A percentile compares a stretch with the other conserved stretches of the same genome.
These are phyloP conservation scores for Helichrysum umbraculigerum DNA, from an alignment of 129 eudicot species.

Conservation along the genomic window DNA sequence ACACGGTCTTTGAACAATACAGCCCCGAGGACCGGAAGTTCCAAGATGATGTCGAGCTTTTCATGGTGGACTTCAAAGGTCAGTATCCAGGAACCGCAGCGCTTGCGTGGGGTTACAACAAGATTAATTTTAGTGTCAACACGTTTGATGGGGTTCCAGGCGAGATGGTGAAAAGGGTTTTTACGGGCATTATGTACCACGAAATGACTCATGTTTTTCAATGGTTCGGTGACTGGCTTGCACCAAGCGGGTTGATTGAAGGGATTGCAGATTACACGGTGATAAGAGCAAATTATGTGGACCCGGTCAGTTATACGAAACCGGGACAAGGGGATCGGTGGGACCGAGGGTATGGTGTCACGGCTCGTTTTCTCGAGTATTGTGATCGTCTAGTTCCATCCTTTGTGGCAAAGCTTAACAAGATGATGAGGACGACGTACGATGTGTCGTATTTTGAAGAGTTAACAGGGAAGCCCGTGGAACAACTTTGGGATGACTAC, in stretches of 20 bases:
- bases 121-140: conserved; percentile 17
- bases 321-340: conserved; percentile 11
- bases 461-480: conserved; percentile 21
- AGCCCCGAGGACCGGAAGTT: not conserved
- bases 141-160: not conserved
- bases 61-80: not conserved
- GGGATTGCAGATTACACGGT: conserved; percentile 34
- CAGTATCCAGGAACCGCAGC: not conserved
- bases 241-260: conserved; percentile 11
- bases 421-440: conserved; percentile 17
- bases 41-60: not conserved
- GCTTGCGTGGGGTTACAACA: conserved; percentile 2
- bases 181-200: conserved; percentile 31
- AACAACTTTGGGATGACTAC: conserved; percentile 20
- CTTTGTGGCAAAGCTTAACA: conserved; percentile 23
- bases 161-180: conserved; percentile 16
- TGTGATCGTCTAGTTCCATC: conserved; percentile 9
- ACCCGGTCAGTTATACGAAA: not conserved
- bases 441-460: not conserved
- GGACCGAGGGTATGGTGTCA: conserved; percentile 22
- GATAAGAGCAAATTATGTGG: not conserved
- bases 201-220: conserved; percentile 34
- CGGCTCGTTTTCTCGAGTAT: conserved; percentile 33
- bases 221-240: conserved; percentile 36
- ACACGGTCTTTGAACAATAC: conserved; percentile 8